Conservation (phyloP, 1,139 yeast species). For the Yamadazyma jaroonii region DNA sequence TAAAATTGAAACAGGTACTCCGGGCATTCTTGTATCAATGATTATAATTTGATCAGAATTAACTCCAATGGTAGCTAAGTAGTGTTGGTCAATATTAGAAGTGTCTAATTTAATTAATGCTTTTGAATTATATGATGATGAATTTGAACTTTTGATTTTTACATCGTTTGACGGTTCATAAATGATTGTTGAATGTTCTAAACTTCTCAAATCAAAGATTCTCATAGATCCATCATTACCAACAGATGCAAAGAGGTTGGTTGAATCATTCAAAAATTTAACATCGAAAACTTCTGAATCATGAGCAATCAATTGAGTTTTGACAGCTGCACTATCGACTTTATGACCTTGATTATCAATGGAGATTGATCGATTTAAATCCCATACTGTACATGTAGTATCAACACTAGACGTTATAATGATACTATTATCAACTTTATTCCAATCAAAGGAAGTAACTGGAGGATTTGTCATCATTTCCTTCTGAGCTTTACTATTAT, state of each 20-base stretch:
- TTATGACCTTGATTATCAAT: slow-evolving; percentile 17
- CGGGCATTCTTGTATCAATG: slow-evolving; percentile 87
- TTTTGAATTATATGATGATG: slow-evolving; percentile 30
- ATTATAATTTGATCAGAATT: slow-evolving; percentile 65
- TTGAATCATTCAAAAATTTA: slow-evolving; percentile 70
- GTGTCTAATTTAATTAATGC: slow-evolving; percentile 77
- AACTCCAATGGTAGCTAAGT: slow-evolving; percentile 75
- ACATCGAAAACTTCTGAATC: slow-evolving; percentile 96
- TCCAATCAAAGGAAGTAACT: slow-evolving; percentile 94
- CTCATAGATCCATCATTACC: slow-evolving; percentile 96
- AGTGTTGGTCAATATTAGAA: slow-evolving; percentile 76
- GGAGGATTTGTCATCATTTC: slow-evolving; percentile 65
- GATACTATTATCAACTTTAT: slow-evolving; percentile 61
- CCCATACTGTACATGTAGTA: slow-evolving; percentile 98
- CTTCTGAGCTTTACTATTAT: slow-evolving; percentile 5
- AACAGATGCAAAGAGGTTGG: slow-evolving; percentile 84
- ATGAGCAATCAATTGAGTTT: slow-evolving; percentile 93
- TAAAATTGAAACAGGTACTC: slow-evolving; percentile 67
- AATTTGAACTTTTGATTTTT: slow-evolving; percentile 5
- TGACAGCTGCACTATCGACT: slow-evolving; percentile 65
- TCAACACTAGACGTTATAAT: slow-evolving; percentile 88
- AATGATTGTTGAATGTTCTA: slow-evolving; percentile 92
- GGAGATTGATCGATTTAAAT: slow-evolving; percentile 43
- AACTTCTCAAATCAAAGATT: slow-evolving; percentile 81
- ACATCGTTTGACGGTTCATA: slow-evolving; percentile 52